These are phyloP conservation scores for Vigna angularis DNA, from an alignment of 306 rosid species.

Conservation along the genomic window DNA sequence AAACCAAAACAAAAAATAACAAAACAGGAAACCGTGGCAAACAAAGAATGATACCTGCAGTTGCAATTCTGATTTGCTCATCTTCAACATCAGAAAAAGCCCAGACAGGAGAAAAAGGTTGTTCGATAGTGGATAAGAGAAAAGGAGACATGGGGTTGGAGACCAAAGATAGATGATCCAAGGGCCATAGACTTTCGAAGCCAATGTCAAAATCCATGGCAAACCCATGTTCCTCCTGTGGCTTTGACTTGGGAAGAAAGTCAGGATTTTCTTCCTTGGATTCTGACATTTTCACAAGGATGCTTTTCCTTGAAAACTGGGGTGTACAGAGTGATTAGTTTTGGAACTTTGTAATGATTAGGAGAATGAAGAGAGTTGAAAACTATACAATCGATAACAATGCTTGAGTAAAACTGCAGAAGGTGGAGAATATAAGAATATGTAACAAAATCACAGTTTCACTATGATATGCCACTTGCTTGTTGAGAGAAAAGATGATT, in stretches of 20 bases:
- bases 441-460: slow-evolving; percentile 14
- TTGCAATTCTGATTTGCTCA: slow-evolving; percentile 34
- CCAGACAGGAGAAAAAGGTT: slow-evolving; percentile 71
- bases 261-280: slow-evolving; percentile 54
- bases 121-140: slow-evolving; percentile 56
- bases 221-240: slow-evolving; percentile 36
- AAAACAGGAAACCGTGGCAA: slow-evolving; percentile 30
- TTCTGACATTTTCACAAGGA: slow-evolving; percentile 53
- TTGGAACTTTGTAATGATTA: slow-evolving; percentile 27
- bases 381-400: not conserved
- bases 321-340: not conserved
- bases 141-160: slow-evolving; percentile 65
- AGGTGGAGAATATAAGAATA: slow-evolving; percentile 31
- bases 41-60: slow-evolving; percentile 49
- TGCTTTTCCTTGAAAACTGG: slow-evolving; percentile 22
- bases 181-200: slow-evolving; percentile 66
- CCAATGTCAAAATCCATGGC: slow-evolving; percentile 79
- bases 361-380: not conserved
- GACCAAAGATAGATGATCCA: slow-evolving; percentile 60
- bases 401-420: slow-evolving; percentile 24
- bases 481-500: slow-evolving; percentile 29
- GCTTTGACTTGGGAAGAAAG: slow-evolving; percentile 55
- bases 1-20: slow-evolving; percentile 53
- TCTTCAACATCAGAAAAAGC: slow-evolving; percentile 61
- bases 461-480: not conserved